A percentile compares a stretch with the other conserved stretches of the same genome.
These are phyloP conservation scores for Termitomyces sp. DNA, from an alignment of 768 basidiomycete species.

Conservation along the genomic window DNA sequence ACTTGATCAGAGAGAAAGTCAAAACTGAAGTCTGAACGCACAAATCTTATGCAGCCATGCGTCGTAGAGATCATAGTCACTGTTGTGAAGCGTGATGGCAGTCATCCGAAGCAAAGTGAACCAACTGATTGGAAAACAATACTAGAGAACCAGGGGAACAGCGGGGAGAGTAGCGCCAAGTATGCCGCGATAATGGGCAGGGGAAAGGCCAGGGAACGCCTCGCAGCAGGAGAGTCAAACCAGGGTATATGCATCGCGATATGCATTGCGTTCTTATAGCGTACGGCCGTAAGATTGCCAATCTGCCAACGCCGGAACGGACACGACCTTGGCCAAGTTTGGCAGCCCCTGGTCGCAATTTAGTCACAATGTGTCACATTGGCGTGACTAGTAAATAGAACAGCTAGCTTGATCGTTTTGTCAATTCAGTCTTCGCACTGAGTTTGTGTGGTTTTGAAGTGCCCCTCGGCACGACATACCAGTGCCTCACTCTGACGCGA, in stretches of 20 bases:
- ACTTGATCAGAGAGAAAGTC: conserved; percentile 7
- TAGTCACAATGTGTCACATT: conserved; percentile 7
- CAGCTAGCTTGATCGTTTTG: neutral
- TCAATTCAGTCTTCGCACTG: neutral
- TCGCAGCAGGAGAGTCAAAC: conserved; percentile 7
- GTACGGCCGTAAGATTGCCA: neutral
- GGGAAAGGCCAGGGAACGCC: conserved; percentile 14
- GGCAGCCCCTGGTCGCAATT: conserved; percentile 5
- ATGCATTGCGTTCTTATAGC: conserved; percentile 7
- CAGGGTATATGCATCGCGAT: neutral
- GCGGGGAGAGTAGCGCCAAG: neutral
- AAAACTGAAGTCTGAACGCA: conserved; percentile 14
- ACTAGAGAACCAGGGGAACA: neutral
- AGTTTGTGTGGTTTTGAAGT: neutral
- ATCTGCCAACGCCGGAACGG: conserved; percentile 11
- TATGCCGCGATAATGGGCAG: conserved; percentile 15
- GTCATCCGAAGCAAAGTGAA: conserved; percentile 12
- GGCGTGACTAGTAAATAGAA: conserved; percentile 1
- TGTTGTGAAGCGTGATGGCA: conserved; percentile 41
- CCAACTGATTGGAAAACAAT: neutral
- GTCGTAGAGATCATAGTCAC: conserved; percentile 77
- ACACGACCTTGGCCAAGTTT: neutral
- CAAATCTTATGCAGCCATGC: conserved; percentile 76
- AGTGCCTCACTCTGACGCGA: conserved; percentile 9
- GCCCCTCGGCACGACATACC: conserved; percentile 6